Percentiles rank a stretch among this genome's conserved stretches.
Conservation (phyloP, 768 basidiomycete species). For the Mycena polygramma region DNA sequence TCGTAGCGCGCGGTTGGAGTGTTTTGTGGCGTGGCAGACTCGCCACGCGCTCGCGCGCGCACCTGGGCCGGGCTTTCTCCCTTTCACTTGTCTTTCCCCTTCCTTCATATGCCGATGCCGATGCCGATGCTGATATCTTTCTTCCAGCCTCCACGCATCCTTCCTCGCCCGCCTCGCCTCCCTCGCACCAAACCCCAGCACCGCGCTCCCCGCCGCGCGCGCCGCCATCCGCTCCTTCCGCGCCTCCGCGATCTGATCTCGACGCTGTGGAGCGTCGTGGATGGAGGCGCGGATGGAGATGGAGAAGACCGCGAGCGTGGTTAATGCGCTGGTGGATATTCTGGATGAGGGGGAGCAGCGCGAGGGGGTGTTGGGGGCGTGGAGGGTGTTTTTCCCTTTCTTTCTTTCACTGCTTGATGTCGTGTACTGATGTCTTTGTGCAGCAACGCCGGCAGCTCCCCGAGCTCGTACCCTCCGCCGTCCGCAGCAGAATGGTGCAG, state of each 20-base stretch:
- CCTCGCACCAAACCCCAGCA: constrained; percentile 68
- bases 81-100: too few species aligned
- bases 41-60: too few species aligned
- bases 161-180: constrained; percentile 75
- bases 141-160: constrained; percentile 71
- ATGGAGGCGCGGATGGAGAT: constrained; percentile 67
- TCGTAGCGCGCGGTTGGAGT: too few species aligned
- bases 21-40: too few species aligned
- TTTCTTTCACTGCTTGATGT: too few species aligned
- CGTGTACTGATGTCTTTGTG: neutral
- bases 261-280: constrained; percentile 87
- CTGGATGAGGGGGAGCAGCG: constrained; percentile 91
- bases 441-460: constrained; percentile 92
- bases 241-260: constrained; percentile 83
- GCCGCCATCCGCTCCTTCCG: constrained; percentile 86
- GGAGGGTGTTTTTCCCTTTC: constrained; percentile 86
- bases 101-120: too few species aligned
- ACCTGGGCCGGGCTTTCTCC: too few species aligned
- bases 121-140: neutral
- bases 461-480: constrained; percentile 70
- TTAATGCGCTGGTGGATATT: constrained; percentile 80
- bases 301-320: constrained; percentile 67
- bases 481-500: too few species aligned
- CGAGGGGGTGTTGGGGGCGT: constrained; percentile 75
- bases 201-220: constrained; percentile 72